Evolutionary conservation across 345 rosid genomes (phyloP).

Genomic region (Clarkia xantiana): DNA sequence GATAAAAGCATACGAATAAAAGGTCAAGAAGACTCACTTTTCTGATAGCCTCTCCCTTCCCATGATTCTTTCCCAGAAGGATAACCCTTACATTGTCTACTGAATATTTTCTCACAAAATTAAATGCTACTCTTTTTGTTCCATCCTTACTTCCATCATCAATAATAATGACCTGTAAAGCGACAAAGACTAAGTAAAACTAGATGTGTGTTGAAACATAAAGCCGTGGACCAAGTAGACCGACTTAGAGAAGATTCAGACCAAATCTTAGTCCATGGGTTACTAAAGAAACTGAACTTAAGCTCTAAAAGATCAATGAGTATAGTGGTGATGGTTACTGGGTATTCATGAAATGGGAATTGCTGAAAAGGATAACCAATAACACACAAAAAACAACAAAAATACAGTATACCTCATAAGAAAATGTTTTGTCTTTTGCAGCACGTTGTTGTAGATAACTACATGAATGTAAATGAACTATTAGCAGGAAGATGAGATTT

Average conservation of each 20-base stretch:
- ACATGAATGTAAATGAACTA: conserved; percentile 16
- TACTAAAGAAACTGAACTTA: no score
- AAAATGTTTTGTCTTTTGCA: conserved; percentile 62
- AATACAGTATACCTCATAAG: conserved; percentile 55
- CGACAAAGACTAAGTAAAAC: conserved; percentile 2
- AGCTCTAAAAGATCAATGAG: no score
- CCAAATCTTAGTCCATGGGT: not conserved
- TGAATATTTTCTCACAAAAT: conserved; percentile 53
- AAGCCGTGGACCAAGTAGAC: not conserved
- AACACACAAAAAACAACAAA: not conserved
- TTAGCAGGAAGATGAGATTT: not conserved
- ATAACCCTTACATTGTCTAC: conserved; percentile 69
- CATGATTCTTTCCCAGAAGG: conserved; percentile 88
- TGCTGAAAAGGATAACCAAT: no score
- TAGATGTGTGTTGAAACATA: not conserved
- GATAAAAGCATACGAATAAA: not conserved
- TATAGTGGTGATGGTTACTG: no score
- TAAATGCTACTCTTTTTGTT: conserved; percentile 75
- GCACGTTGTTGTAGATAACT: conserved; percentile 81
- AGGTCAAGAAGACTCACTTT: conserved; percentile 53
- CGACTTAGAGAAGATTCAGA: not conserved
- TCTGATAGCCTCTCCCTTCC: conserved; percentile 99
- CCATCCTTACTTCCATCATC: conserved; percentile 95
- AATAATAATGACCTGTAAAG: conserved; percentile 60
- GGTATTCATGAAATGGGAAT: no score